These are phyloP conservation scores for Globisporangium paroecandrum DNA, from an alignment of 352 stramenopile species.

Conservation along the genomic window DNA sequence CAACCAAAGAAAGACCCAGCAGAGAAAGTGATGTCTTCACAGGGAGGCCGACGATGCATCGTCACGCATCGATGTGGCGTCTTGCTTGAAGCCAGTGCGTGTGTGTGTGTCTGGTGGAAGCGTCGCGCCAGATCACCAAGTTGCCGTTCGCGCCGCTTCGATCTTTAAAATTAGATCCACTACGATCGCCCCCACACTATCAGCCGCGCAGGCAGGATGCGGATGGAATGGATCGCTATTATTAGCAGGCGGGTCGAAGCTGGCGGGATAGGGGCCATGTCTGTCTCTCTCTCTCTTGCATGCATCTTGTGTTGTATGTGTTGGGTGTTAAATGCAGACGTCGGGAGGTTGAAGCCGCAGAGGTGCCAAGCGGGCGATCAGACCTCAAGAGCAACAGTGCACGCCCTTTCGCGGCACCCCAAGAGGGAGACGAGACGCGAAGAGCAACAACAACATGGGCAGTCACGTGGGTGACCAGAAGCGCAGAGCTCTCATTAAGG, in stretches of 20 bases:
- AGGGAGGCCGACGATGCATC: not conserved
- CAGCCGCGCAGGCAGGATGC: not conserved
- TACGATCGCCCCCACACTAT: not conserved
- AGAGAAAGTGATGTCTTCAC: not conserved
- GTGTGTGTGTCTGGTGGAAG: not conserved
- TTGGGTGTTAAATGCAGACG: not conserved
- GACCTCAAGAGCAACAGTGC: conserved; percentile 1
- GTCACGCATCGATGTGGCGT: not conserved
- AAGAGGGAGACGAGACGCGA: conserved; percentile 1
- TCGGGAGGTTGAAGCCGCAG: not conserved
- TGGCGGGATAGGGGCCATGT: not conserved
- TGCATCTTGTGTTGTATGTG: no score
- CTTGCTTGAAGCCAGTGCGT: not conserved
- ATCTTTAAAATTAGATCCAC: not conserved
- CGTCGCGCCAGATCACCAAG: not conserved
- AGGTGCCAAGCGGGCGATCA: not conserved
- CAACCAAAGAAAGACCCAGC: not conserved
- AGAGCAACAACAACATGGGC: conserved; percentile 23
- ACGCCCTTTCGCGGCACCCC: conserved; percentile 2
- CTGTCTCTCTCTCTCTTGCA: no score
- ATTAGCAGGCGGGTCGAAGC: not conserved
- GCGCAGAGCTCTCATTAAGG: conserved; percentile 31
- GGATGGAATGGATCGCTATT: not conserved
- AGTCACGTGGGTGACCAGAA: conserved; percentile 34
- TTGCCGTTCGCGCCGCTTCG: not conserved